Evolutionary conservation across 352 stramenopile species (phyloP), one percentile per base, ranked within the genome.

Genomic region (Phytophthora rubi): DNA sequence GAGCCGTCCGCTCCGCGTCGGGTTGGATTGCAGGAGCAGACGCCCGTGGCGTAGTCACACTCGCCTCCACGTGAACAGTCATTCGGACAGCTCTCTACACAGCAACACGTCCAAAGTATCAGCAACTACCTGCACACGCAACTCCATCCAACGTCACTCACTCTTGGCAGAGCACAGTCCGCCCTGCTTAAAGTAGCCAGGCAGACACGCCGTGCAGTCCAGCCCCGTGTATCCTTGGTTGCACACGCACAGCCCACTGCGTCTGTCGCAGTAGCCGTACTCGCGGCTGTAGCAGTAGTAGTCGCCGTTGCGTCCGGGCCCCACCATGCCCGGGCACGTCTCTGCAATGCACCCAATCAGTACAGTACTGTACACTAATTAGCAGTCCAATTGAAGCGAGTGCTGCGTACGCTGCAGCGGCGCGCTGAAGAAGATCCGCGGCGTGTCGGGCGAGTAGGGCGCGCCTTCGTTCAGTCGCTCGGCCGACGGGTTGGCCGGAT

Each of bases 251-350:
- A 94, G 85, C 0, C 97, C 95, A 35, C 75, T 98, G 47, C 93
- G 88, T 33, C 92, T 86, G 76, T 99, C 97, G 73, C 97, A 99
- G 73, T 97, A 98, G 26, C 97, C 96, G 70, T 96, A 97, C 58
- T 97, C 86, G 53, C 92, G 89, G 18, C 88, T 84, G 26, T 67
- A 70, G 70, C 97, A 99, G 75, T 98, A 99, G 79, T 94, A 98
- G 70, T 96, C 88, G 10, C 87, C 78, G 54, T 98, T 86, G 28
- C 83, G 82, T 45, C 96, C 78, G 5, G 96, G 95, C 2, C 97
- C 96, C 53, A 94, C 80, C 89, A 96, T 96, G 3, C 85, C 82
- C 0, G 89, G 89, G 35, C 89, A 96, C 12, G 77, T 79, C 65
- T 95, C 85, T 93, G 47, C 35, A 42, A 42, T 42, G 35, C 35